phyloP scores from a whole-genome alignment of 345 rosid species.

The Aquilaria sinensis region DNA sequence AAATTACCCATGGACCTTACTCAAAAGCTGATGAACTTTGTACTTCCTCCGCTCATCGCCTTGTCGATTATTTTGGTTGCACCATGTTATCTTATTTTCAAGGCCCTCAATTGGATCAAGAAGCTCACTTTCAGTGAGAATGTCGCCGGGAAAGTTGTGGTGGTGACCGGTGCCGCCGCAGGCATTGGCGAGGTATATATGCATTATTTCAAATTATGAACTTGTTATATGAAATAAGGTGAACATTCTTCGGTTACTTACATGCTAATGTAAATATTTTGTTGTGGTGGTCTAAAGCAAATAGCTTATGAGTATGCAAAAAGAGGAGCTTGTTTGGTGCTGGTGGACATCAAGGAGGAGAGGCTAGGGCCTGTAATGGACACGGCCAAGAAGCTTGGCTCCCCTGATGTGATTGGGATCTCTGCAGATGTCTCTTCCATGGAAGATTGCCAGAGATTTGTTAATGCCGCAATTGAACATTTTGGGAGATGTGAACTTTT shows the following conservation, averaged over 20 bases:
- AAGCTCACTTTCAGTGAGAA: constrained; percentile 19
- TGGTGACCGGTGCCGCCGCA: constrained; percentile 50
- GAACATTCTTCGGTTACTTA: no score
- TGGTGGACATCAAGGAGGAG: constrained; percentile 23
- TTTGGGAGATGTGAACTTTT: constrained; percentile 21
- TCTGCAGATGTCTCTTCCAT: constrained; percentile 21
- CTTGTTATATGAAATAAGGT: no score
- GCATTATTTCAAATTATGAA: no score
- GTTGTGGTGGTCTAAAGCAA: constrained; percentile 4
- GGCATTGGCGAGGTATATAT: constrained; percentile 52
- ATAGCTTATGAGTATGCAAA: constrained; percentile 28
- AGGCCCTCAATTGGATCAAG: constrained; percentile 5
- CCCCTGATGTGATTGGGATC: constrained; percentile 17
- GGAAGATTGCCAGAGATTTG: constrained; percentile 23
- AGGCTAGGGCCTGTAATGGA: constrained; percentile 18
- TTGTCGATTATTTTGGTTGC: constrained; percentile 10
- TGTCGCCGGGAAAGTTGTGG: constrained; percentile 37
- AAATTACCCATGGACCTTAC: constrained; percentile 12
- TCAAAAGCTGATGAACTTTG: constrained; percentile 18
- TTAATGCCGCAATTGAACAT: constrained; percentile 15
- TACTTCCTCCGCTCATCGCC: constrained; percentile 23
- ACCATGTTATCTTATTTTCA: constrained; percentile 19
- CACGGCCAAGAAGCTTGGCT: constrained; percentile 20
- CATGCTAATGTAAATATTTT: not conserved
- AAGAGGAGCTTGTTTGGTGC: constrained; percentile 25